Conservation (phyloP, 2,329 filamentous ascomycete genomes). For the Aspergillus fumigatus region DNA sequence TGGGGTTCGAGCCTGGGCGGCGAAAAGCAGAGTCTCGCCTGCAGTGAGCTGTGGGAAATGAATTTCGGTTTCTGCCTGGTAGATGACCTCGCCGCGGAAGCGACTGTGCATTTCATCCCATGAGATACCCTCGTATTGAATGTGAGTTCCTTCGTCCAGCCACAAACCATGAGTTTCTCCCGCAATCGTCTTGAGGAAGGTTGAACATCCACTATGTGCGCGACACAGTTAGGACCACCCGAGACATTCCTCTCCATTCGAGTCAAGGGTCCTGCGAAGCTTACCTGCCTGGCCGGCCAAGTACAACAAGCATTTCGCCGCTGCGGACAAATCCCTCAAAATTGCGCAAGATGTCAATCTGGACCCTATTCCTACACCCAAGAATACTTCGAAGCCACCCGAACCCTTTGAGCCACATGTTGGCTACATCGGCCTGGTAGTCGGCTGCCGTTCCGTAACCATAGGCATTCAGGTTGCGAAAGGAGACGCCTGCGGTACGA, state of each 20-base stretch:
- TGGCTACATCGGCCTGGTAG: conserved; percentile 43
- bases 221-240: conserved; percentile 1
- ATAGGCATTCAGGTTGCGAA: conserved; percentile 42
- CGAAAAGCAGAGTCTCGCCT: conserved; percentile 72
- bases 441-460: conserved; percentile 41
- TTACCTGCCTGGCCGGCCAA: conserved; percentile 46
- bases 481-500: conserved; percentile 38
- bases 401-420: conserved; percentile 37
- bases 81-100: conserved; percentile 82
- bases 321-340: conserved; percentile 59
- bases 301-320: conserved; percentile 53
- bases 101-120: conserved; percentile 68
- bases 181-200: conserved; percentile 77
- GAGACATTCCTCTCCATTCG: not conserved
- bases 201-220: conserved; percentile 58
- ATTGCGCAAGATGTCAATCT: conserved; percentile 56
- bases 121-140: conserved; percentile 69
- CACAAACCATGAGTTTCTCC: conserved; percentile 78
- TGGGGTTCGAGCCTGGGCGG: conserved; percentile 58
- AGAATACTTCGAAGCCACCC: conserved; percentile 24
- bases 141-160: conserved; percentile 63
- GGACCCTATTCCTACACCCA: conserved; percentile 29
- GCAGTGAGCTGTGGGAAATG: conserved; percentile 75
- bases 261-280: not conserved
- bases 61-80: conserved; percentile 76